Evolutionary conservation across 202 grass and related monocot species (phyloP), one percentile per base, ranked within the genome.

Genomic region (Tripidium arundinaceum): DNA sequence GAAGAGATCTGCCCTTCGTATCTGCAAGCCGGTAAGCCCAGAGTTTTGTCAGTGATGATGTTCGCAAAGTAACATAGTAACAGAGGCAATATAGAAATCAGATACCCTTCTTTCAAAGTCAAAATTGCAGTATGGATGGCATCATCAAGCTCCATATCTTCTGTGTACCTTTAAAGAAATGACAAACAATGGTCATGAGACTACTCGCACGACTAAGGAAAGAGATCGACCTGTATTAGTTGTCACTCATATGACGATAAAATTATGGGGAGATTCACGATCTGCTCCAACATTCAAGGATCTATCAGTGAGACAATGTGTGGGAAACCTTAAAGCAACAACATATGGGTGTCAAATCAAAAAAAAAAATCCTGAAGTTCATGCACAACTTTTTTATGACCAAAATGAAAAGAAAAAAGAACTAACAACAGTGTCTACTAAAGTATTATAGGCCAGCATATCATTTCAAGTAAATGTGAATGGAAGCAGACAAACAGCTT

Each of bases 101-200:
- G n/a, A 82, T 95, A 98, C 88, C 95, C 95, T 90, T 98, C 88
- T 95, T 98, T 98, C 19, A 93, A 58, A 81, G 95, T 95, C 59
- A 98, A 86, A 74, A 98, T 95, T 60, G 95, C 92, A 71, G 95
- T 98, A 70, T 95, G 95, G 27, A 98, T 91, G 80, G 90, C 95
- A 91, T 95, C 92, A 82, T 95, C 95, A 80, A 98, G 92, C 62
- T 98, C 95, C 92, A 98, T 98, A 83, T 98, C 95, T 74, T 98
- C 92, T 22, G 92, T 98, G 69, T 95, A 98, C 62, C 95, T 98
- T 77, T 9, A 84, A 58, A 68, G 41, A 83, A 62, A 81, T 4
- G 15, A 88, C 37, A 61, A 67, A 59, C 19, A 69, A 69, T 77
- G 7, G 47, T 31, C 25, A 49, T 78, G 40, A 81, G 22, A 67